A percentile compares a stretch with the other conserved stretches of the same genome.
These are phyloP conservation scores for Fusarium udum DNA, from an alignment of 2,329 filamentous ascomycete species.

Conservation along the genomic window DNA sequence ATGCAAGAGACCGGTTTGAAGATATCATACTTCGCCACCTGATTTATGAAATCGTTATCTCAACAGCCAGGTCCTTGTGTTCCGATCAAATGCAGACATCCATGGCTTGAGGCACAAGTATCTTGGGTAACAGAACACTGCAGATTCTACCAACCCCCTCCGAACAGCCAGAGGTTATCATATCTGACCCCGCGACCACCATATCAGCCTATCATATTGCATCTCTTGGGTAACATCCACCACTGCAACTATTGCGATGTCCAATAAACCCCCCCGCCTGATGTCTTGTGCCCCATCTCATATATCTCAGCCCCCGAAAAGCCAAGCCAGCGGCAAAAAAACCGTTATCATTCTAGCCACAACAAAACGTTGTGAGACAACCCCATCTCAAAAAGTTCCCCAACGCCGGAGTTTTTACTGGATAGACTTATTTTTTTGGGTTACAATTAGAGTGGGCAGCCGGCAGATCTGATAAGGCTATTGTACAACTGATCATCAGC, in stretches of 20 bases:
- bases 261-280: background rate
- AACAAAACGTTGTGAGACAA: background rate
- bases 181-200: background rate
- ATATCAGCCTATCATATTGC: background rate
- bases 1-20: background rate
- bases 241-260: background rate
- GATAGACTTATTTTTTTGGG: background rate
- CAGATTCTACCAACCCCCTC: background rate
- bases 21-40: background rate
- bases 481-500: background rate
- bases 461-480: constrained; percentile 32
- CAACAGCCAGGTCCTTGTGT: background rate
- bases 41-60: background rate
- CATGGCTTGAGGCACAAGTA: background rate
- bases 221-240: background rate
- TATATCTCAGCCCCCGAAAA: background rate
- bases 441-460: constrained; percentile 5
- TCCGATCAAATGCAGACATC: background rate
- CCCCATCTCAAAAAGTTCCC: background rate
- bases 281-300: background rate
- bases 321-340: background rate
- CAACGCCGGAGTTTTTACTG: constrained; percentile 1
- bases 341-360: background rate
- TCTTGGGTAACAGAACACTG: background rate
- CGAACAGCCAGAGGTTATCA: background rate